Base-by-base conservation (phyloP, 2,329 filamentous ascomycete genomes). In the Aspergillus candidus region DNA sequence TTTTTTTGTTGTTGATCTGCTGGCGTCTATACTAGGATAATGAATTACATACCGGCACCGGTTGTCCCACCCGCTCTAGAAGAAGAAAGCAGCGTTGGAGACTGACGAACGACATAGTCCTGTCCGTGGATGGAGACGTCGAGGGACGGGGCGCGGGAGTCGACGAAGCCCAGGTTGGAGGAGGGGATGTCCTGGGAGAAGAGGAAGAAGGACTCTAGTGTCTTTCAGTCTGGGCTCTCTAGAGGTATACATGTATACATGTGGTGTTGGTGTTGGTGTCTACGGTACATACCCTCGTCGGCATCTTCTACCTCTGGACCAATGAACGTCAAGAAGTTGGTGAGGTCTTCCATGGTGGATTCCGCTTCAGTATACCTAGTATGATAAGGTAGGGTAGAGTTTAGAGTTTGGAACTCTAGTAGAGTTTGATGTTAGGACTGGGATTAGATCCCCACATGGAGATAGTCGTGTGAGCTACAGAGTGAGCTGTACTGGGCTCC, bases 121-220 rank as follows among this genome's bases (percentile, higher is more conserved):
- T 74, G 75, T 43, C 76, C 82, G 43, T 73, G 79, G 48, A 97
- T 76, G 30, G 76, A 75, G 46, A 95, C 62, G 11, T 87, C 78
- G 31, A 96, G 65, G 2, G 71, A 67, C 1, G 76, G 63, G 8
- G 86, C 81, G 51, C 78, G 80, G 12, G 85, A 72, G 63, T 95
- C 84, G 51, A 97, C 71, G 67, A 96, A 93, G 59, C 91, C 93
- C 8, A 97, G 81, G 56, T 89, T 83, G 43, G 82, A 79, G 11
- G 84, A 85, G 0, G 85, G 82, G 18, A 88, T 79, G 13, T 80
- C 70, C 61, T 85, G 82, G 35, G 88, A 84, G 72, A 94, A 96
- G 43, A 96, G 76, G 32, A 90, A 70, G 60, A 94, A 96, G 4
- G 88, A 87, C 71, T 97, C 91, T 95, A 62, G 17, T 35, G 32